Base-by-base conservation (phyloP, 305 asterid species). In the Fraxinus floribunda region DNA sequence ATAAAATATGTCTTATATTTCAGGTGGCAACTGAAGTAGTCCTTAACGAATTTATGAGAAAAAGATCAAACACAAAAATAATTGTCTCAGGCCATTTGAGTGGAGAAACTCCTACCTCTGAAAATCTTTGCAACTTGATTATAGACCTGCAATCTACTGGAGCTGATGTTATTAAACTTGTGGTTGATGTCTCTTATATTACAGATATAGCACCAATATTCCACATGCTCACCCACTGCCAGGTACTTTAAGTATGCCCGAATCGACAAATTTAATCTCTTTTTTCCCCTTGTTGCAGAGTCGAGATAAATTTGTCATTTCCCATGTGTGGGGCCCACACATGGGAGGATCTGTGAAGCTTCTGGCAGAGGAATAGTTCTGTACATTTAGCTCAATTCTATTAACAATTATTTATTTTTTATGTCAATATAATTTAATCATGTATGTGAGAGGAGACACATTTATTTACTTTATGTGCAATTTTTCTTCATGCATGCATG, bases 121-220 rank as follows among this genome's bases (percentile, higher is more conserved):
- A 92, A 57, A 83, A 83, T 38, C 90, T 92, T 0, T 84, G 92
- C 4, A 83, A 92, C 75, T 76, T 89, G 64, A 85, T 89, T 2
- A 84, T 83, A 41, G 64, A 85, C 8, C 82, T 91, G 84, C 97
- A 92, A 83, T 87, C 89, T 0, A 84, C 87, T 3, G 91, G 89
- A 20, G 94, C 91, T 7, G 97, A 91, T 72, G 79, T 87, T 46
- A 76, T 91, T 29, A 91, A 92, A 80, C 91, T 92, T 60, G 89
- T 88, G 39, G 85, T 92, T 49, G 85, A 89, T 80, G 94, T 92
- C n/a, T 81, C 88, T 83, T 89, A 82, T 72, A 92, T 90, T 72
- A 90, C 93, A 2, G 90, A 92, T 6, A 92, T 91, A 0, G 97
- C 93, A 38, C 93, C 94, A 22, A 84, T 92, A 78, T 91, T 92